Percentiles rank a stretch among this genome's conserved stretches.
phyloP scores from a whole-genome alignment of 2,329 filamentous ascomycete species.

The Sphaceloma murrayae region DNA sequence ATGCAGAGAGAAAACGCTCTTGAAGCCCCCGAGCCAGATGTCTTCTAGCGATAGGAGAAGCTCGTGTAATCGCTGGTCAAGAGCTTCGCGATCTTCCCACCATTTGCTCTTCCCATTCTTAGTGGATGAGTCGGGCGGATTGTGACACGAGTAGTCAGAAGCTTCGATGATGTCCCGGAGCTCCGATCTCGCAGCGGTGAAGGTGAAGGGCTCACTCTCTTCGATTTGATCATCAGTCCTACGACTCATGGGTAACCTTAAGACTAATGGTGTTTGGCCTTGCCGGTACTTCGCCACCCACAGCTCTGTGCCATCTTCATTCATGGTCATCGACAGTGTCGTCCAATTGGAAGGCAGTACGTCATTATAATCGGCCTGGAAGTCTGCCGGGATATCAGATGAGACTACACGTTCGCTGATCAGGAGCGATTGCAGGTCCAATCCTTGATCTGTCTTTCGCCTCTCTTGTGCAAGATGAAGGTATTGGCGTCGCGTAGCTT shows the following conservation, averaged over 20 bases:
- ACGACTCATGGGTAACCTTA: slow-evolving; percentile 75
- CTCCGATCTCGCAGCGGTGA: slow-evolving; percentile 68
- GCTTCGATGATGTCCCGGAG: slow-evolving; percentile 71
- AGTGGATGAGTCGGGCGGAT: slow-evolving; percentile 57
- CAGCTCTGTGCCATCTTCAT: slow-evolving; percentile 72
- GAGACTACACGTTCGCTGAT: neutral
- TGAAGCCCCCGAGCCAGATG: slow-evolving; percentile 91
- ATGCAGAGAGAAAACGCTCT: slow-evolving; percentile 79
- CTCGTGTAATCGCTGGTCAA: slow-evolving; percentile 68
- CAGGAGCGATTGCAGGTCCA: neutral
- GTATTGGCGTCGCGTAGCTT: slow-evolving; percentile 2
- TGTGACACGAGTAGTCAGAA: slow-evolving; percentile 77
- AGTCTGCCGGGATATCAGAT: slow-evolving; percentile 35
- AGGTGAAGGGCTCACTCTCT: slow-evolving; percentile 51
- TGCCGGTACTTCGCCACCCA: slow-evolving; percentile 78
- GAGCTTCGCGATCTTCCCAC: slow-evolving; percentile 76
- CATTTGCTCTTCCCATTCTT: slow-evolving; percentile 71
- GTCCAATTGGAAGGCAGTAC: slow-evolving; percentile 77
- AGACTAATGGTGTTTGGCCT: slow-evolving; percentile 68
- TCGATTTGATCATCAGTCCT: slow-evolving; percentile 73
- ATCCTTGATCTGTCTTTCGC: neutral
- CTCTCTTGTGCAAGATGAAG: neutral
- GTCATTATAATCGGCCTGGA: slow-evolving; percentile 74
- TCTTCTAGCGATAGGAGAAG: slow-evolving; percentile 80
- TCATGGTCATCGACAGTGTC: slow-evolving; percentile 74